phyloP scores from a whole-genome alignment of 2,329 filamentous ascomycete species.

The Trichoderma hamatum region DNA sequence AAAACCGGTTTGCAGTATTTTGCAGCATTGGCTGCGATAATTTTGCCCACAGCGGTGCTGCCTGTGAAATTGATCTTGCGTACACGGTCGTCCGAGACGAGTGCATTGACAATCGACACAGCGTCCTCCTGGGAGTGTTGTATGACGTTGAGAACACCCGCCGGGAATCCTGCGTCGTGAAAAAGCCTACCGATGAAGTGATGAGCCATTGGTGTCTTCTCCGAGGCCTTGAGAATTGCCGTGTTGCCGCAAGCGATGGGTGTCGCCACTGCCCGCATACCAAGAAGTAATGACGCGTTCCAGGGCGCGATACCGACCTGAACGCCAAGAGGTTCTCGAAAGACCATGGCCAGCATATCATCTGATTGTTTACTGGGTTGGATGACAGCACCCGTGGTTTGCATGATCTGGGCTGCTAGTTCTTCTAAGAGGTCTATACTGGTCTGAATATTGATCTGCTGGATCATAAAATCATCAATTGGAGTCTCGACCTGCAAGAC shows the following conservation, averaged over 20 bases:
- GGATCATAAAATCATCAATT: constrained; percentile 2
- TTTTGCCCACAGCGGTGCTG: constrained; percentile 70
- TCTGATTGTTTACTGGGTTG: background rate
- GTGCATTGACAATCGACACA: constrained; percentile 67
- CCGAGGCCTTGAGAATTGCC: constrained; percentile 71
- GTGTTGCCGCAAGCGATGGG: constrained; percentile 79
- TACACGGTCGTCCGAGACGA: constrained; percentile 66
- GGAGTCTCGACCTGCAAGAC: background rate
- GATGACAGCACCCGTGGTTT: background rate
- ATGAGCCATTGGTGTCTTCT: constrained; percentile 65
- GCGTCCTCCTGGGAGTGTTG: constrained; percentile 61
- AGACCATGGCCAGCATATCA: constrained; percentile 8
- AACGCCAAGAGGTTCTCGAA: constrained; percentile 7
- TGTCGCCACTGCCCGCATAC: constrained; percentile 57
- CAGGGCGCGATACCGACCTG: constrained; percentile 59
- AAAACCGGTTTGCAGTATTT: constrained; percentile 77
- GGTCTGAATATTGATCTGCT: constrained; percentile 9
- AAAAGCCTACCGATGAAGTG: constrained; percentile 66
- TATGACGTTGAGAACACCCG: constrained; percentile 73
- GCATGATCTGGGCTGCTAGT: background rate
- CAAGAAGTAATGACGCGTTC: constrained; percentile 61
- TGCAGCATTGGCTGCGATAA: constrained; percentile 71
- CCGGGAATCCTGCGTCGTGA: constrained; percentile 74
- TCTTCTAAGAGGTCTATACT: constrained; percentile 6
- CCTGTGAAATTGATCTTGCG: constrained; percentile 89